phyloP scores from a whole-genome alignment of 352 stramenopile species.

The Thalassiosira mediterranea region DNA sequence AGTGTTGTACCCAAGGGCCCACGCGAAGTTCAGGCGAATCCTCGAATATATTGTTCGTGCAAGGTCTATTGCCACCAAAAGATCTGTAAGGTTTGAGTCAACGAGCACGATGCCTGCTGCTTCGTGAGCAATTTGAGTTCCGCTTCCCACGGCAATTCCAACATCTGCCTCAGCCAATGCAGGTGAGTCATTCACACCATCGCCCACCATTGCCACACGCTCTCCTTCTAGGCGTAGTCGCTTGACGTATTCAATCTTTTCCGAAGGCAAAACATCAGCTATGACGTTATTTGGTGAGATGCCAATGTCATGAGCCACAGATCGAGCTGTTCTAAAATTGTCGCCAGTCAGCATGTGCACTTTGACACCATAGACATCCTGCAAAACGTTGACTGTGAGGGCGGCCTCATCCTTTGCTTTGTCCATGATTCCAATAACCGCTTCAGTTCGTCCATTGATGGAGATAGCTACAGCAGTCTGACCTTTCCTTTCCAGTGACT shows the following conservation, averaged over 20 bases:
- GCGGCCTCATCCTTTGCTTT: conserved; percentile 90
- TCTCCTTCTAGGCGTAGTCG: conserved; percentile 88
- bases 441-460: conserved; percentile 89
- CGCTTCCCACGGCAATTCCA: conserved; percentile 92
- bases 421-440: conserved; percentile 84
- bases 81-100: conserved; percentile 86
- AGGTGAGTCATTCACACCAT: conserved; percentile 98
- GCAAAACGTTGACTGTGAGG: conserved; percentile 89
- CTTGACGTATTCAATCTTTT: conserved; percentile 93
- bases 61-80: conserved; percentile 96
- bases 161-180: conserved; percentile 96
- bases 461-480: conserved; percentile 95
- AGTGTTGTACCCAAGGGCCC: conserved; percentile 96
- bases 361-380: conserved; percentile 89
- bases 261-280: conserved; percentile 93
- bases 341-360: conserved; percentile 99
- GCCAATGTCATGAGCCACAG: conserved; percentile 92
- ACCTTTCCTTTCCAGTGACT: conserved; percentile 77
- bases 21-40: conserved; percentile 96
- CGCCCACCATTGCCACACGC: conserved; percentile 94
- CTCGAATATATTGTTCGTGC: conserved; percentile 91
- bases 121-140: conserved; percentile 97
- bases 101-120: conserved; percentile 94
- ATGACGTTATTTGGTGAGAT: conserved; percentile 90
- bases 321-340: conserved; percentile 92